Percentiles rank a stretch among this genome's conserved stretches.
phyloP scores from a whole-genome alignment of 1,284 basidiomycete genomes.

The Cystobasidium sp. region DNA sequence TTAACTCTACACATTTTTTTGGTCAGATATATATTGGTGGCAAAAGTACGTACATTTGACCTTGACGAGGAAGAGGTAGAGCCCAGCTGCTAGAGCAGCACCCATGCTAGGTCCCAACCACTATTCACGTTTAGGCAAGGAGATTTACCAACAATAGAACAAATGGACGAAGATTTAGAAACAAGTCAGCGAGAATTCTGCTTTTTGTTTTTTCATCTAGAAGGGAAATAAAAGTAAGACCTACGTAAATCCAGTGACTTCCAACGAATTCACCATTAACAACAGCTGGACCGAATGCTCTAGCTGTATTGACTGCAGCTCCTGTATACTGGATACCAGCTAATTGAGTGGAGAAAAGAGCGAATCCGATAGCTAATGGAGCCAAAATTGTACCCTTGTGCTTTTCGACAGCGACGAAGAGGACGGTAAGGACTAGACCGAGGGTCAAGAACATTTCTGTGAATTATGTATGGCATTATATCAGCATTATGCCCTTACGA shows the following conservation, averaged over 20 bases:
- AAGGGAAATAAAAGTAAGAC: no score
- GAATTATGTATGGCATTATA: no score
- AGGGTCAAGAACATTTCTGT: conserved; percentile 69
- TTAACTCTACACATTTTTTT: no score
- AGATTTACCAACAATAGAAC: no score
- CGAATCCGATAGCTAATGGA: conserved; percentile 46
- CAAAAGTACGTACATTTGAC: conserved; percentile 22
- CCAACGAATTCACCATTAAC: no score
- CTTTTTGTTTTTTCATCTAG: no score
- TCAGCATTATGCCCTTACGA: no score
- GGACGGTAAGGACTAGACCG: conserved; percentile 49
- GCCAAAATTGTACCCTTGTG: conserved; percentile 42
- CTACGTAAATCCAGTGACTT: no score
- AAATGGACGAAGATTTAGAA: no score
- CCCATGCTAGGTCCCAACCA: conserved; percentile 70
- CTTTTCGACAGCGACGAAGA: conserved; percentile 49
- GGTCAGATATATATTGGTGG: no score
- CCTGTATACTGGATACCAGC: conserved; percentile 48
- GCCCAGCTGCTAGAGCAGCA: conserved; percentile 64
- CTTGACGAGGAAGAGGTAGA: conserved; percentile 67
- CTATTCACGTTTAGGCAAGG: conserved; percentile 57
- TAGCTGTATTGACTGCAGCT: conserved; percentile 43
- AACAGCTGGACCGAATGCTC: no score
- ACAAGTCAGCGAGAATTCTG: background rate
- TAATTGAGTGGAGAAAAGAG: conserved; percentile 47